These are phyloP conservation scores for Ophiostoma triangulosporum DNA, from an alignment of 2,329 filamentous ascomycete genomes.

Conservation along the genomic window DNA sequence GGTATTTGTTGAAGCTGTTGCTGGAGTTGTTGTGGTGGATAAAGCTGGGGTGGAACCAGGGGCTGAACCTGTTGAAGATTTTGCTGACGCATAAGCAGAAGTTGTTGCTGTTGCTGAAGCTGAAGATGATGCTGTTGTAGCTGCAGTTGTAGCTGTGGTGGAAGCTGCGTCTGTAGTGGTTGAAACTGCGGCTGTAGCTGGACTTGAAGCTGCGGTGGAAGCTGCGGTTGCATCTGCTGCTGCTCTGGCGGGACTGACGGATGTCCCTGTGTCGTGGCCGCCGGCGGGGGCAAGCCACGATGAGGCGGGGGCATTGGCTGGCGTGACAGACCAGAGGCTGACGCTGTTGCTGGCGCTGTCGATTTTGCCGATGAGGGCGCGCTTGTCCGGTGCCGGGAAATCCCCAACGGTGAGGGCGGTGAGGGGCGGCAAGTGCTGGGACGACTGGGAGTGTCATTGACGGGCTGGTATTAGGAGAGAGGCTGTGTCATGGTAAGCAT, in stretches of 20 bases:
- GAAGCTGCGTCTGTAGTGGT: background rate
- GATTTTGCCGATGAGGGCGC: too few species aligned
- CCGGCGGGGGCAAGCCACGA: conserved; percentile 55
- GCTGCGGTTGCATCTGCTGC: conserved; percentile 16
- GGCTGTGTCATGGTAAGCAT: conserved; percentile 51
- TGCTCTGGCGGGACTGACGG: conserved; percentile 23
- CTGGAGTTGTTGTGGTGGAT: conserved; percentile 1
- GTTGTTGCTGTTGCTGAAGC: background rate
- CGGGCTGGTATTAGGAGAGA: conserved; percentile 44
- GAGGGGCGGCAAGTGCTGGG: conserved; percentile 41
- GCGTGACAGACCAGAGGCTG: conserved; percentile 17
- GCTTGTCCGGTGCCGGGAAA: too few species aligned
- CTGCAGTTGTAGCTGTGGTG: background rate
- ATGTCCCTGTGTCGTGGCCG: conserved; percentile 47
- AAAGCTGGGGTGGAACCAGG: background rate
- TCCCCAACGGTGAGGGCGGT: conserved; percentile 28
- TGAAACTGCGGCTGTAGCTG: conserved; percentile 2
- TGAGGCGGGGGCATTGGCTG: conserved; percentile 56
- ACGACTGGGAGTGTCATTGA: conserved; percentile 49
- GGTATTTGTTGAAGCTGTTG: background rate
- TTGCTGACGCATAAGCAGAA: background rate
- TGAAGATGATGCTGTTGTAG: background rate
- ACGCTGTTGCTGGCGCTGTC: too few species aligned
- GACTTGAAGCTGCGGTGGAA: background rate
- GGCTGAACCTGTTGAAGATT: background rate